Conservation (phyloP, 169 alveolate genomes). For the Eimeria maxima region DNA sequence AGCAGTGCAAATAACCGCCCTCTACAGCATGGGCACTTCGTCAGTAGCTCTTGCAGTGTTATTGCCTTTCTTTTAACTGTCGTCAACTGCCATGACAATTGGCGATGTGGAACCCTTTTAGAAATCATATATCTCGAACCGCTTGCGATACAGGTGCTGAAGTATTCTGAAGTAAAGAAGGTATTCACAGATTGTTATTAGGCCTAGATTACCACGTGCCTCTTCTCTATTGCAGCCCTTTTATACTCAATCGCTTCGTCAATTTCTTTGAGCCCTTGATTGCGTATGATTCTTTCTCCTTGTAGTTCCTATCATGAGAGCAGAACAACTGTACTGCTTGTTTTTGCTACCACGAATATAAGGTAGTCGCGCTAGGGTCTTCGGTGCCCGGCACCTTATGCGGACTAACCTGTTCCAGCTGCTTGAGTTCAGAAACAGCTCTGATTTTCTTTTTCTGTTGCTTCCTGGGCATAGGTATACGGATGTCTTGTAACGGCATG, state of each 20-base stretch:
- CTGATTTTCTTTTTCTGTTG: slow-evolving; percentile 49
- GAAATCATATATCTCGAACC: too few species aligned
- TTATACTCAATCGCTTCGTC: slow-evolving; percentile 75
- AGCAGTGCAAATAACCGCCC: neutral
- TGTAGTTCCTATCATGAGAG: slow-evolving; percentile 42
- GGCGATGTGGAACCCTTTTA: too few species aligned
- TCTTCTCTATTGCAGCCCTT: slow-evolving; percentile 77
- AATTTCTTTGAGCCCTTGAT: slow-evolving; percentile 69
- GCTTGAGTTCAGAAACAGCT: slow-evolving; percentile 47
- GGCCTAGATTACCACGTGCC: neutral
- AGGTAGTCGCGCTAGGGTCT: neutral
- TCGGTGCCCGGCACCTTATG: neutral
- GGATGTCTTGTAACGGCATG: neutral
- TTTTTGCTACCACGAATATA: neutral
- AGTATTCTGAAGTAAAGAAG: too few species aligned
- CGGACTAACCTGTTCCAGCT: slow-evolving; percentile 70
- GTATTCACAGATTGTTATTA: neutral
- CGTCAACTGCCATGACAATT: too few species aligned
- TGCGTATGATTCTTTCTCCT: slow-evolving; percentile 74
- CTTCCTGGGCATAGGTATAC: slow-evolving; percentile 43
- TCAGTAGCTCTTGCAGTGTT: neutral
- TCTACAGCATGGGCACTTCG: neutral
- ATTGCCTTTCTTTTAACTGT: too few species aligned
- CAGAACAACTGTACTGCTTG: neutral
- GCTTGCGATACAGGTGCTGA: too few species aligned